Evolutionary conservation across 2,329 filamentous ascomycete genomes (phyloP), one percentile per base, ranked within the genome.

Genomic region (Septoria linicola): DNA sequence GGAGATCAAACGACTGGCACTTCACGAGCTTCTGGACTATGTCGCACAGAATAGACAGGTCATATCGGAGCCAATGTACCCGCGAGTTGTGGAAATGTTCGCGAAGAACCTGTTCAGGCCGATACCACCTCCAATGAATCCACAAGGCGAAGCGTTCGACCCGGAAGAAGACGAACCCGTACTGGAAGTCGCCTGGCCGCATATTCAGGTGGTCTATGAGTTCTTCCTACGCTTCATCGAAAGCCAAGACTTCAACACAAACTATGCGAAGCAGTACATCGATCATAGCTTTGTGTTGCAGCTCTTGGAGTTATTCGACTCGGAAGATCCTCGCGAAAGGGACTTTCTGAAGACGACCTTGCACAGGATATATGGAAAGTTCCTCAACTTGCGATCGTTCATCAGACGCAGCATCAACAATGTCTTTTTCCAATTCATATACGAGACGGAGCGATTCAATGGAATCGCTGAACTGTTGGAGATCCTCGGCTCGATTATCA

Each of bases 211-310:
- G 50, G 93, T 99, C 34, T 99, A 99, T 73, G 93, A 99, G 72
- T 99, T 99, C 78, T 99, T 99, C 78, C 78, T 99, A 57, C 83
- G 93, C 54, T 99, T 99, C 73, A 99, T 99, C 63, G 93, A 99
- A 72, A 97, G 93, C 72, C 93, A 96, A 70, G 93, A 99, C 72
- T 99, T 99, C 80, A 99, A 97, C 77, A 99, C 93, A 62, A 99
- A 99, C 73, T 96, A 96, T 66, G 93, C 93, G 62, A 99, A 99
- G 76, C 88, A 91, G 56, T 96, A 96, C 72, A 99, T 99, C 70
- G 93, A 99, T 68, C 93, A 99, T 72, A 88, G 89, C 70, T 99
- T 99, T 68, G 93, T 99, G 39, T 81, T 99, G 55, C 90, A 84
- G 76, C 79, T 99, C 55, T 81, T 99, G n/a, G 93, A 99, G 71